Evolutionary conservation across 768 basidiomycete species (phyloP), one percentile per base, ranked within the genome.

Genomic region (Suillus hirtellus): DNA sequence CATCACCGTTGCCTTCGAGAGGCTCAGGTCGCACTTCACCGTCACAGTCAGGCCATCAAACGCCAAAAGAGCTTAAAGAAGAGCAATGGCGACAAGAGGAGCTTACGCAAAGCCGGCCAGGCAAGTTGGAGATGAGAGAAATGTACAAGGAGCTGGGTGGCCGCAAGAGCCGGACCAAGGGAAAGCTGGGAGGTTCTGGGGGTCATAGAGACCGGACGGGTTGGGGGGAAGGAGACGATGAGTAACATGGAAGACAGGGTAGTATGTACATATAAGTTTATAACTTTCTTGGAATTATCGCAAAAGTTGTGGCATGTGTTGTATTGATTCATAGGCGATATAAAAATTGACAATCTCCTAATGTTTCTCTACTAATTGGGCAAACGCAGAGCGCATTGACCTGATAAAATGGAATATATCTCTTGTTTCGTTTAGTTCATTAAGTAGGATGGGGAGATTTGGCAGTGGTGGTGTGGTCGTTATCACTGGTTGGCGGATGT

Each of bases 141-240:
- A 88, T 90, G 82, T 97, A 96, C 79, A 96, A 96, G 77, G 90
- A 92, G 62, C 78, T 96, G 11, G 90, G 90, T 21, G 95, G 95
- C 17, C 83, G 95, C 65, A 97, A 96, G 76, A 80, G 87, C 2
- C 85, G 83, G 70, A 77, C 73, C 17, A 97, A 96, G 78, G 80
- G 81, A 44, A 94, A 92, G 75, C 78, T 92, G 47, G 92, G 90
- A 7, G 84, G 84, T 63, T 71, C 81, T 2, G 83, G 83, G 9
- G 82, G 85, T 9, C 75, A 79, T 59, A 84, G 91, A 72, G 94
- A 96, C 71, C 89, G 84, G 71, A 92, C 92, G 12, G 93, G 93
- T 38, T 92, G 90, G 86, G 79, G 73, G 12, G 85, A 79, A 62
- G 78, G 76, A 27, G 76, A 76, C 53, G 67, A 65, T 49, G 10